phyloP scores from a whole-genome alignment of 2,329 filamentous ascomycete species.

The Ophiostoma piceae region DNA sequence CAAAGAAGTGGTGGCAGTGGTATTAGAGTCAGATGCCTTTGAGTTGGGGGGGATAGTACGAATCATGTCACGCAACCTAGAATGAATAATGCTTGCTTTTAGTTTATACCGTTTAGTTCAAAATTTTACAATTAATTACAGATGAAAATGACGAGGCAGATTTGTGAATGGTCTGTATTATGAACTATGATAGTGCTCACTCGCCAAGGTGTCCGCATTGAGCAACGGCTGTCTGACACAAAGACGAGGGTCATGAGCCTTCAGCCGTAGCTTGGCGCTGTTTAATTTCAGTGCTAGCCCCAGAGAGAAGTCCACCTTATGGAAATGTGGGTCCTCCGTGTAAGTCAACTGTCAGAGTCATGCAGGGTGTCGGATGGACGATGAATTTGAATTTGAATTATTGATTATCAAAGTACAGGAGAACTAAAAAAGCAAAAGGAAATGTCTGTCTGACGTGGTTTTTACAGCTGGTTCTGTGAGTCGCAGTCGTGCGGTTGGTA shows the following conservation, averaged over 20 bases:
- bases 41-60: background rate
- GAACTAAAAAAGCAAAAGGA: background rate
- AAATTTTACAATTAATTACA: background rate
- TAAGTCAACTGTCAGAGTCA: background rate
- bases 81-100: conserved; percentile 6
- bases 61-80: background rate
- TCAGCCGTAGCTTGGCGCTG: conserved; percentile 4
- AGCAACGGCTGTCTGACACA: background rate
- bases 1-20: conserved; percentile 19
- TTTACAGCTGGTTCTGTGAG: background rate
- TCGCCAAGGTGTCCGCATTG: conserved; percentile 1
- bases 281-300: background rate
- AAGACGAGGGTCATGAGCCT: background rate
- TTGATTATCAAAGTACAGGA: background rate
- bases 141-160: background rate
- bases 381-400: background rate
- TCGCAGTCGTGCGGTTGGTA: background rate
- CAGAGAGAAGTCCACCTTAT: background rate
- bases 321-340: background rate
- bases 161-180: background rate
- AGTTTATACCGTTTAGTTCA: background rate
- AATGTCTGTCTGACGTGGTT: conserved; percentile 1
- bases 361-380: background rate
- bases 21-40: background rate
- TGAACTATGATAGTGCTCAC: background rate